These are phyloP conservation scores for Trichoderma arundinaceum DNA, from an alignment of 2,329 filamentous ascomycete species.

Conservation along the genomic window DNA sequence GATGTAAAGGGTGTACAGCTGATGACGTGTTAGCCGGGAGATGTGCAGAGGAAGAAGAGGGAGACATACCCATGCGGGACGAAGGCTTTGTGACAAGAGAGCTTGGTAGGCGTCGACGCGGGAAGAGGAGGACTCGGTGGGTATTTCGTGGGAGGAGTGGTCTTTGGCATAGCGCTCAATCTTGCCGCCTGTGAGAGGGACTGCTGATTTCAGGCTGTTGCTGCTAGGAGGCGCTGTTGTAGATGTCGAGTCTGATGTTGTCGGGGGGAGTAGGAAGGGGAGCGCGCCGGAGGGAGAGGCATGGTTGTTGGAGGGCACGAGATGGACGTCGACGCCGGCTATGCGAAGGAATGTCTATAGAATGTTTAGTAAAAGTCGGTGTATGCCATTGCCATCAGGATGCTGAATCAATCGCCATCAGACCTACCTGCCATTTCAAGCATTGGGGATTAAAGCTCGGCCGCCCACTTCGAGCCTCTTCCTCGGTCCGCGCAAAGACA, in stretches of 20 bases:
- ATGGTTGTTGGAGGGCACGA: conserved; percentile 83
- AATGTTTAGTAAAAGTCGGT: not conserved
- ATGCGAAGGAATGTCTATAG: conserved; percentile 88
- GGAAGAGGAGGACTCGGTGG: conserved; percentile 55
- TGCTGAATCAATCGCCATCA: not conserved
- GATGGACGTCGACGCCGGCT: conserved; percentile 68
- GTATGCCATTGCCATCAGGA: not conserved
- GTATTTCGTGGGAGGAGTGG: conserved; percentile 43
- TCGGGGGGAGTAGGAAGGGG: conserved; percentile 77
- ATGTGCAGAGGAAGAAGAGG: not conserved
- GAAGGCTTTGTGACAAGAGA: conserved; percentile 76
- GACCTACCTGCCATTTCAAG: conserved; percentile 87
- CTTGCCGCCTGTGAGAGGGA: conserved; percentile 58
- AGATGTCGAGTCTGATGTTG: not conserved
- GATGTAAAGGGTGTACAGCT: conserved; percentile 84
- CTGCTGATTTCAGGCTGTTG: conserved; percentile 41
- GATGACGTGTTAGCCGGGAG: too few species aligned
- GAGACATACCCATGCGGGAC: conserved; percentile 77
- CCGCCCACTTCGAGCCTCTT: conserved; percentile 48
- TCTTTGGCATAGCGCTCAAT: conserved; percentile 72
- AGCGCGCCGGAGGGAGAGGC: conserved; percentile 87
- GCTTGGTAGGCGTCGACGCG: conserved; percentile 78
- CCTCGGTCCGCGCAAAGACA: conserved; percentile 73
- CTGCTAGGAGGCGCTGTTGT: not conserved
- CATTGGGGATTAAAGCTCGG: conserved; percentile 92